Evolutionary conservation across 106 monocot genomes (phyloP).

Genomic region (Gastrodia elata): DNA sequence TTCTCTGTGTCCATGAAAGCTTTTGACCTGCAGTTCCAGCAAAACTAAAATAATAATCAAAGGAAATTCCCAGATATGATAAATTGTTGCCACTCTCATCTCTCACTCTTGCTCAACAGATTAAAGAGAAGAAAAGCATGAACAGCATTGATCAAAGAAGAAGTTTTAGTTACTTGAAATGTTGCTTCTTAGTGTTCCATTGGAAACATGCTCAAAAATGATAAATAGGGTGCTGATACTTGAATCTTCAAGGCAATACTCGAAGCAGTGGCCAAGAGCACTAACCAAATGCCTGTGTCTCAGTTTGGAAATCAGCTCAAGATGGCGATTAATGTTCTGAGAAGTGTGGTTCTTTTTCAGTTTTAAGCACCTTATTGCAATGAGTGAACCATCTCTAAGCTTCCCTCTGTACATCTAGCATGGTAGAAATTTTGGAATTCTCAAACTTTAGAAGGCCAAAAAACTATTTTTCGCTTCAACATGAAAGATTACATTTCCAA

Average conservation of each 20-base stretch:
- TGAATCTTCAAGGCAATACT: conserved; percentile 72
- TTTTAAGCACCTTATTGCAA: conserved; percentile 80
- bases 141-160: background rate
- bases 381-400: conserved; percentile 57
- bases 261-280: conserved; percentile 92
- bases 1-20: conserved; percentile 78
- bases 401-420: conserved; percentile 80
- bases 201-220: conserved; percentile 69
- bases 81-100: background rate
- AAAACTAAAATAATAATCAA: conserved; percentile 6
- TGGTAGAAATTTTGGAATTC: background rate
- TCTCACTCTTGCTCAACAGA: background rate
- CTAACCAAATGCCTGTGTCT: conserved; percentile 87
- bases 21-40: conserved; percentile 42
- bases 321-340: conserved; percentile 57
- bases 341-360: conserved; percentile 51
- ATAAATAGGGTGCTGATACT: conserved; percentile 73
- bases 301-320: conserved; percentile 87
- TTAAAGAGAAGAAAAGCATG: background rate
- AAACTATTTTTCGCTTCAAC: background rate
- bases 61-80: background rate
- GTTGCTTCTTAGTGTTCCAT: conserved; percentile 72
- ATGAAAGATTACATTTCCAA: background rate
- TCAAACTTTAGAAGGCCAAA: background rate
- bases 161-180: conserved; percentile 44